Conservation (phyloP, 306 rosid species). For the Lathyrus oleraceus region DNA sequence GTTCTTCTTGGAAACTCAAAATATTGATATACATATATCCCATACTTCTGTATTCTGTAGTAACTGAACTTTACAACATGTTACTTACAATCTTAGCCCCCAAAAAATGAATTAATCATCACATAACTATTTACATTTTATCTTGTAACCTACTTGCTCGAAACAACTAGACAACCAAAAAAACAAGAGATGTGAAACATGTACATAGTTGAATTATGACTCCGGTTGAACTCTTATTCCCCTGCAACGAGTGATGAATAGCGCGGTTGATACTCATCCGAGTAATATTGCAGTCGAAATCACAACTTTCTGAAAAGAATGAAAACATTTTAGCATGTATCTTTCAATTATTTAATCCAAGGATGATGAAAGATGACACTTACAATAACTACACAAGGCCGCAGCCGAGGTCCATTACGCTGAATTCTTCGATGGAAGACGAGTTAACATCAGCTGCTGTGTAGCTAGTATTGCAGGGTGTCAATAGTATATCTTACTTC, state of each 20-base stretch:
- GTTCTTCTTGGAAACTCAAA: constrained; percentile 28
- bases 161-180: constrained; percentile 32
- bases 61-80: constrained; percentile 38
- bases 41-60: constrained; percentile 22
- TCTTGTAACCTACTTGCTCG: constrained; percentile 37
- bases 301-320: constrained; percentile 27
- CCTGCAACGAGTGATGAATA: constrained; percentile 18
- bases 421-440: constrained; percentile 39
- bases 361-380: constrained; percentile 27
- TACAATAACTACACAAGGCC: constrained; percentile 31
- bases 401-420: constrained; percentile 28
- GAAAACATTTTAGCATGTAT: constrained; percentile 7
- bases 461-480: constrained; percentile 79
- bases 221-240: constrained; percentile 27
- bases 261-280: constrained; percentile 12
- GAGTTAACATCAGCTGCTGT: constrained; percentile 75
- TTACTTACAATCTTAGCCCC: constrained; percentile 43
- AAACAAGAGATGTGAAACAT: constrained; percentile 10
- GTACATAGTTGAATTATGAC: constrained; percentile 40
- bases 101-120: constrained; percentile 40
- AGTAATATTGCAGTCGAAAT: constrained; percentile 1
- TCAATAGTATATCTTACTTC: constrained; percentile 51
- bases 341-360: neutral
- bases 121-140: constrained; percentile 36
- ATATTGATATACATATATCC: constrained; percentile 8